Percentiles rank a stretch among this genome's conserved stretches.
phyloP scores from a whole-genome alignment of 2,329 filamentous ascomycete species.

The Sporothrix variecibatus region DNA sequence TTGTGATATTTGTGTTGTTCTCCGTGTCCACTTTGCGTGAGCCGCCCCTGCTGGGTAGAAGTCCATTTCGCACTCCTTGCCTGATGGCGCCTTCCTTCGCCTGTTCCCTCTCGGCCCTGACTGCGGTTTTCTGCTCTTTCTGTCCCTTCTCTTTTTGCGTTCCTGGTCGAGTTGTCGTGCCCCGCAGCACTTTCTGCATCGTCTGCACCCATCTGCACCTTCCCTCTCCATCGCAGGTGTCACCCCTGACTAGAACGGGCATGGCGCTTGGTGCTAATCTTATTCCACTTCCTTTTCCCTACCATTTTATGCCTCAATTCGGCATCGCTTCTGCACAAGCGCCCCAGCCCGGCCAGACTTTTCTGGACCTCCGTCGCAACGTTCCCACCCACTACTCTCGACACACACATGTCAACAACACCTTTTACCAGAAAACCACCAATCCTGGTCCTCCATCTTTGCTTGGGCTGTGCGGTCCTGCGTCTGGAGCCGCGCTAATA shows the following conservation, averaged over 20 bases:
- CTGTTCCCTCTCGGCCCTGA: not conserved
- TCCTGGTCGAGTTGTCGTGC: not conserved
- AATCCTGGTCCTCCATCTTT: not conserved
- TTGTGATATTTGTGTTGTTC: not conserved
- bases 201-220: not conserved
- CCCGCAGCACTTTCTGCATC: not conserved
- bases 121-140: not conserved
- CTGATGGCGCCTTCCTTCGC: not conserved
- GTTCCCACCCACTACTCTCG: not conserved
- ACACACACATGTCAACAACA: not conserved
- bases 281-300: constrained; percentile 4
- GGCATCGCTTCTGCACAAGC: constrained; percentile 18
- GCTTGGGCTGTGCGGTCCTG: not conserved
- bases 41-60: not conserved
- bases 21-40: not conserved
- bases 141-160: not conserved
- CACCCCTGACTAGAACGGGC: constrained; percentile 15
- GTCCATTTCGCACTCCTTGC: not conserved
- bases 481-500: not conserved
- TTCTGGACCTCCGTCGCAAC: not conserved
- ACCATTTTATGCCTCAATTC: constrained; percentile 10
- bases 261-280: constrained; percentile 16
- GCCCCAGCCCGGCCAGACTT: not conserved
- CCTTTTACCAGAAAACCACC: constrained; percentile 11
- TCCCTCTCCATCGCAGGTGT: constrained; percentile 7